Conservation (phyloP, 345 rosid genomes). For the Luvunga scandens region DNA sequence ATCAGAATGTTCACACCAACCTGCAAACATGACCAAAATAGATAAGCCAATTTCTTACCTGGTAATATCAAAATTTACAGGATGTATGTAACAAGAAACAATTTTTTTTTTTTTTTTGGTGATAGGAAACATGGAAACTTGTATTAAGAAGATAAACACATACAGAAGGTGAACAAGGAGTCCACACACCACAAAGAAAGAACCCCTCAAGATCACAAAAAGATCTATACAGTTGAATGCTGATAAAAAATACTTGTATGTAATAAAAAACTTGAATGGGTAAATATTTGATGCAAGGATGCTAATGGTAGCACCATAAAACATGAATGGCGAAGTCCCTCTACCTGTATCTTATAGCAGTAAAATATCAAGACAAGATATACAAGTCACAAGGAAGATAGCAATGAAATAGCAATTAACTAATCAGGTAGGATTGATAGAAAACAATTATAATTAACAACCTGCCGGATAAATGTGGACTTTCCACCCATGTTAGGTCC, state of each 20-base stretch:
- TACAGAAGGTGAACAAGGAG: no score
- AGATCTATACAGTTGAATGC: no score
- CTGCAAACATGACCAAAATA: slow-evolving; percentile 35
- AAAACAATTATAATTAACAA: slow-evolving; percentile 21
- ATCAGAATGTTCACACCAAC: slow-evolving; percentile 90
- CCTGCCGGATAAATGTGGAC: slow-evolving; percentile 98
- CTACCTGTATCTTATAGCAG: neutral
- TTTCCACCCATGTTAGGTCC: slow-evolving; percentile 99
- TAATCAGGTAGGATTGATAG: neutral
- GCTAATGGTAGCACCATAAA: neutral
- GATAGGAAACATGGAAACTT: no score
- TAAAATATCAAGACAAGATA: neutral
- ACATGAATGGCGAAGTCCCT: neutral
- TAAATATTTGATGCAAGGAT: neutral
- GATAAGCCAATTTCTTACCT: neutral
- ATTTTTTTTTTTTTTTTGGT: neutral
- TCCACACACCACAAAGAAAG: no score
- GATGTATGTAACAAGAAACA: slow-evolving; percentile 1
- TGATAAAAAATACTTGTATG: neutral
- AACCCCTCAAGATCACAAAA: no score
- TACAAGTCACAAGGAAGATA: neutral
- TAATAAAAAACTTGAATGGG: neutral
- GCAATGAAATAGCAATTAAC: neutral
- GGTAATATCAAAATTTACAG: neutral
- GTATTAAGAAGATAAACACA: no score